Conservation (phyloP, 2,329 filamentous ascomycete species). For the Tolypocladium amazonense region DNA sequence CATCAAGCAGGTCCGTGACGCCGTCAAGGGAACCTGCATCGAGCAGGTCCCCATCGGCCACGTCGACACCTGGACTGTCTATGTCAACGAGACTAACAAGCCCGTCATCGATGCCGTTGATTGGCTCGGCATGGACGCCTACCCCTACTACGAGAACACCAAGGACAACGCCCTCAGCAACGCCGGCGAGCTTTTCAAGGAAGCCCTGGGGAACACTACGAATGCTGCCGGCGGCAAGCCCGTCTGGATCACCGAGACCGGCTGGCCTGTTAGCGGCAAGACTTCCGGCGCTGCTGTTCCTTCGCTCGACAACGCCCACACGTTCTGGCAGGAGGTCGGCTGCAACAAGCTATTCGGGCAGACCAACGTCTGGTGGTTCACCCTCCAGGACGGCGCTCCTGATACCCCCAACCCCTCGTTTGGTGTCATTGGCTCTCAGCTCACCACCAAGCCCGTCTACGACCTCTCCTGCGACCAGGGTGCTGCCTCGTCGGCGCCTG, state of each 20-base stretch:
- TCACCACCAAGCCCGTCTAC: constrained; percentile 46
- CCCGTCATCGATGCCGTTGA: constrained; percentile 60
- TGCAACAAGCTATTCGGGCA: constrained; percentile 59
- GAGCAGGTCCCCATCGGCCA: constrained; percentile 58
- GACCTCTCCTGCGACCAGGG: constrained; percentile 47
- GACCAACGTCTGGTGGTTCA: constrained; percentile 67
- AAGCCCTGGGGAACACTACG: constrained; percentile 50
- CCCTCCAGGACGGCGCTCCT: constrained; percentile 55
- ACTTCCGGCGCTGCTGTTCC: constrained; percentile 52
- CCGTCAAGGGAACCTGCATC: constrained; percentile 52
- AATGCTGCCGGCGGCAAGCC: constrained; percentile 52
- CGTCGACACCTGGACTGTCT: constrained; percentile 82
- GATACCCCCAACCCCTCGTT: constrained; percentile 57
- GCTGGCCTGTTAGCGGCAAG: constrained; percentile 68
- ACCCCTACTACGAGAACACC: constrained; percentile 73
- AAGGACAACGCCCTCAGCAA: constrained; percentile 54
- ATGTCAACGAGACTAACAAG: constrained; percentile 61
- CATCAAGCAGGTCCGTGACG: constrained; percentile 55
- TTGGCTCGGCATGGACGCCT: constrained; percentile 76
- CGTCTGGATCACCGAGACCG: constrained; percentile 83
- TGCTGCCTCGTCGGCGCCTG: constrained; percentile 3
- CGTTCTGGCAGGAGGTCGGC: constrained; percentile 71
- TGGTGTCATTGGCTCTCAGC: constrained; percentile 49
- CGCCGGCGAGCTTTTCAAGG: constrained; percentile 56
- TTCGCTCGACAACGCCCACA: constrained; percentile 56